Evolutionary conservation across 2,329 filamentous ascomycete genomes (phyloP).

Genomic region (Moelleriella libera): DNA sequence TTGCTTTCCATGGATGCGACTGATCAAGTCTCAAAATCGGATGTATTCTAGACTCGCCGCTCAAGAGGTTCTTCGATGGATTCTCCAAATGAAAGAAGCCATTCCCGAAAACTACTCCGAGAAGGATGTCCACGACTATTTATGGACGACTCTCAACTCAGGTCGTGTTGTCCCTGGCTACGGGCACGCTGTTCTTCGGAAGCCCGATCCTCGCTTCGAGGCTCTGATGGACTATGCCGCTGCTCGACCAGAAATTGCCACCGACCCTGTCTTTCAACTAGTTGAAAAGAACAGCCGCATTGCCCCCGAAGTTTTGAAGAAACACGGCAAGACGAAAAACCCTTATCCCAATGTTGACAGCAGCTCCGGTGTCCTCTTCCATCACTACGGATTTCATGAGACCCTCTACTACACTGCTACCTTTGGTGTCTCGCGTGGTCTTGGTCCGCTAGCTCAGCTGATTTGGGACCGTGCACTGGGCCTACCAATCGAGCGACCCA

Average conservation of each 20-base stretch:
- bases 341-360: slow-evolving; percentile 96
- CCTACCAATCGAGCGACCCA: slow-evolving; percentile 90
- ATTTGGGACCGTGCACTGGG: slow-evolving; percentile 93
- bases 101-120: slow-evolving; percentile 70
- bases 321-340: slow-evolving; percentile 98
- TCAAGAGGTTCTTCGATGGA: slow-evolving; percentile 94
- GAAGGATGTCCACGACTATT: slow-evolving; percentile 72
- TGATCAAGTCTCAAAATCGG: not conserved
- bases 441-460: slow-evolving; percentile 85
- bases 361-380: slow-evolving; percentile 84
- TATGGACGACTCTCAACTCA: slow-evolving; percentile 86
- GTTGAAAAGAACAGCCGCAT: slow-evolving; percentile 89
- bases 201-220: slow-evolving; percentile 92
- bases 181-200: slow-evolving; percentile 88
- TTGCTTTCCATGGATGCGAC: too few relatives aligned
- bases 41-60: slow-evolving; percentile 54
- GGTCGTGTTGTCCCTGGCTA: slow-evolving; percentile 92
- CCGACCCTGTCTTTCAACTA: slow-evolving; percentile 83
- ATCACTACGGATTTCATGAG: slow-evolving; percentile 96
- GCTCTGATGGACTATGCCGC: slow-evolving; percentile 93
- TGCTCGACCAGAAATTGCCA: slow-evolving; percentile 68
- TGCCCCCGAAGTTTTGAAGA: slow-evolving; percentile 75
- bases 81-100: slow-evolving; percentile 83
- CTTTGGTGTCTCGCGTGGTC: slow-evolving; percentile 53
- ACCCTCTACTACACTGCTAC: slow-evolving; percentile 84